A percentile compares a stretch with the other conserved stretches of the same genome.
Evolutionary conservation across 495 filamentous ascomycete genomes (phyloP).

Genomic region (Trichoderma virens): DNA sequence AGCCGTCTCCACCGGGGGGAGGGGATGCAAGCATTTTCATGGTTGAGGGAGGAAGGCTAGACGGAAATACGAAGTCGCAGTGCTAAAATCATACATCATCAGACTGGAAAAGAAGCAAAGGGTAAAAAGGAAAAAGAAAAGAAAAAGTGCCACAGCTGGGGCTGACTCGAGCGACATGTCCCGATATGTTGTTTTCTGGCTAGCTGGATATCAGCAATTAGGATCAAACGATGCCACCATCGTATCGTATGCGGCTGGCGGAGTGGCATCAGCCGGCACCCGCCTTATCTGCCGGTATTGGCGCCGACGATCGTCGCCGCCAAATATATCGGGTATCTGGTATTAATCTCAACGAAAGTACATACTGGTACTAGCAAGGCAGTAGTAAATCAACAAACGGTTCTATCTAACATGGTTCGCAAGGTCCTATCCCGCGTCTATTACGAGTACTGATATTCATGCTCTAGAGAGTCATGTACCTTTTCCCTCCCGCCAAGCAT

Average conservation of each 20-base stretch:
- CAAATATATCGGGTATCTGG: conserved; percentile 5
- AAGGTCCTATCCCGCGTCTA: too few relatives aligned
- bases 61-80: background rate
- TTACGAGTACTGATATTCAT: too few relatives aligned
- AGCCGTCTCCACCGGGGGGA: background rate
- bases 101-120: too few relatives aligned
- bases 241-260: conserved; percentile 5
- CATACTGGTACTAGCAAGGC: background rate
- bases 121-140: too few relatives aligned
- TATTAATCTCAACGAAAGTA: conserved; percentile 4
- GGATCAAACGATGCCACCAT: conserved; percentile 7
- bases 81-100: conserved; percentile 3
- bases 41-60: too few relatives aligned
- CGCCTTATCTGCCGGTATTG: conserved; percentile 2
- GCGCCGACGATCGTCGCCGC: conserved; percentile 5
- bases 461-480: too few relatives aligned
- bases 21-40: background rate
- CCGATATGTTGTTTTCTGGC: too few relatives aligned
- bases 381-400: background rate
- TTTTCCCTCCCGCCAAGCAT: too few relatives aligned
- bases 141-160: too few relatives aligned
- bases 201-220: too few relatives aligned
- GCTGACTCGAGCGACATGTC: too few relatives aligned
- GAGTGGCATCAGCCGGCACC: conserved; percentile 7
- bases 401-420: too few relatives aligned